A percentile compares a stretch with the other conserved stretches of the same genome.
Evolutionary conservation across 176 grass and related monocot genomes (phyloP).

Genomic region (Bolboschoenus planiculmis): DNA sequence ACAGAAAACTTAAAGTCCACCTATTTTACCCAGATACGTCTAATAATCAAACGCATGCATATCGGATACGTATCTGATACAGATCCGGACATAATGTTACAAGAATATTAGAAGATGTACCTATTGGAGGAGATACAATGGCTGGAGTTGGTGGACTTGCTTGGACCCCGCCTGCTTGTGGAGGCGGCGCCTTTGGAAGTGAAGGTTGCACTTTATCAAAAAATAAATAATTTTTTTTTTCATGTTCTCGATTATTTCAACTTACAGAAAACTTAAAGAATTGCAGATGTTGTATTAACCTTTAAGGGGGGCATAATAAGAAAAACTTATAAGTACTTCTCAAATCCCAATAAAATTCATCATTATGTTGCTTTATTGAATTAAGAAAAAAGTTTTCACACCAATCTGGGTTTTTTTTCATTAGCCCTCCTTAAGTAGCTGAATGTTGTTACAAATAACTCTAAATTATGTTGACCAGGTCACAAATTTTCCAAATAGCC

Average conservation of each 20-base stretch:
- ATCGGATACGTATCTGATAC: no score
- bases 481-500: background rate
- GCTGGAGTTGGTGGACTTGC: background rate
- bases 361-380: background rate
- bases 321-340: background rate
- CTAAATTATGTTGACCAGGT: background rate
- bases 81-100: background rate
- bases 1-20: background rate
- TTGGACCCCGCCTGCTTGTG: background rate
- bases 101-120: background rate
- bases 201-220: slow-evolving; percentile 17
- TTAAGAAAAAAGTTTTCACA: background rate
- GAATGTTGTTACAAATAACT: background rate
- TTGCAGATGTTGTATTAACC: background rate
- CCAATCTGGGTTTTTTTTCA: background rate
- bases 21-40: no score
- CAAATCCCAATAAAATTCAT: background rate
- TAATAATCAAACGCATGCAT: no score
- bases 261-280: background rate
- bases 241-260: background rate
- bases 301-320: background rate
- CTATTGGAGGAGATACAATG: background rate
- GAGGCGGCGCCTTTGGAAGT: slow-evolving; percentile 1
- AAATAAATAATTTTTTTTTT: background rate
- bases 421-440: background rate